These are phyloP conservation scores for Fraxinus angustifolia DNA, from an alignment of 305 asterid genomes.

Conservation along the genomic window DNA sequence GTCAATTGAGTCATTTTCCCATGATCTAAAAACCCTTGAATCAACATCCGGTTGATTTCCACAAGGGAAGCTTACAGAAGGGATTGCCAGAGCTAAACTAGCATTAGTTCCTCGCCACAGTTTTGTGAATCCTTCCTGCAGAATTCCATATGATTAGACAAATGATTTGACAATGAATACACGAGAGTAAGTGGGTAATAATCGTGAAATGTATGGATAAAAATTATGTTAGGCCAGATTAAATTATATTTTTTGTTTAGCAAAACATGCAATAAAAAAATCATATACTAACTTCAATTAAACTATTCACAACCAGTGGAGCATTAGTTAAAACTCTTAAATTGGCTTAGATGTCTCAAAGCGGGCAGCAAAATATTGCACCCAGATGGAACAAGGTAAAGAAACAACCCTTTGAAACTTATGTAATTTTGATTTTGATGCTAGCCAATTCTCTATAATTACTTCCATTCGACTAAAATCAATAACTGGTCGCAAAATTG, in stretches of 20 bases:
- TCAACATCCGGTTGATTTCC: slow-evolving; percentile 11
- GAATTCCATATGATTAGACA: slow-evolving; percentile 15
- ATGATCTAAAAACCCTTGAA: slow-evolving; percentile 8
- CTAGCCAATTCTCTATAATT: background rate
- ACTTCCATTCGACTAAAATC: background rate
- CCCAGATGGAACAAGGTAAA: background rate
- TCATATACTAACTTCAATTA: background rate
- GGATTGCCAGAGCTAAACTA: slow-evolving; percentile 76
- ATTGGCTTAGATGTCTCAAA: background rate
- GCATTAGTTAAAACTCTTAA: background rate
- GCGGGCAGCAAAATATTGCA: background rate
- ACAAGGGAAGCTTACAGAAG: slow-evolving; percentile 49
- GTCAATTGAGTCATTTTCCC: background rate
- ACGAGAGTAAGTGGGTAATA: background rate
- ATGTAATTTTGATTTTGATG: background rate
- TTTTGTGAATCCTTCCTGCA: slow-evolving; percentile 76
- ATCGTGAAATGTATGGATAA: background rate
- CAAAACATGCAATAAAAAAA: background rate
- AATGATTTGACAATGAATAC: background rate
- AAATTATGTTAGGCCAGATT: background rate
- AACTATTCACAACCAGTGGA: background rate
- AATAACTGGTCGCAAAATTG: background rate
- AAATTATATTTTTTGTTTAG: background rate
- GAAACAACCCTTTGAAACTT: background rate
- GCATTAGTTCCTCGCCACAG: slow-evolving; percentile 94